A percentile compares a stretch with the other conserved stretches of the same genome.
Evolutionary conservation across 768 basidiomycete species (phyloP).

Genomic region (Saitozyma sp.): DNA sequence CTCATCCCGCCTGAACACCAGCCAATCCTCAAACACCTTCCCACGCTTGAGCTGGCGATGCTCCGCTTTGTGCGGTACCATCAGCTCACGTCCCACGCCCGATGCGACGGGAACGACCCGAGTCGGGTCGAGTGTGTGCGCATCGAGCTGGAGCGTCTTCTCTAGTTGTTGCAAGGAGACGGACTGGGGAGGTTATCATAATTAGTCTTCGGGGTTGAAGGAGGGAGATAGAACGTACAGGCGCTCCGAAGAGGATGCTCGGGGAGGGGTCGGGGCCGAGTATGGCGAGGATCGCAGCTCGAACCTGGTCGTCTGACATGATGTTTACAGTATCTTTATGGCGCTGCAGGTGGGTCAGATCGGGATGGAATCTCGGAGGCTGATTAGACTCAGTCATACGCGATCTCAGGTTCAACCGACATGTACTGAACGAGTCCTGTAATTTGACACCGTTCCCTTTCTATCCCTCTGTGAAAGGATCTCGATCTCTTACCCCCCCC

Average conservation of each 20-base stretch:
- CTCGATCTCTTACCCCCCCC: background rate
- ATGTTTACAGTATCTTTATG: too few species aligned
- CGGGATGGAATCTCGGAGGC: too few species aligned
- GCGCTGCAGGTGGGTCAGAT: too few species aligned
- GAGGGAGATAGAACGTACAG: conserved; percentile 15
- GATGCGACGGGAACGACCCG: background rate
- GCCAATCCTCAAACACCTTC: conserved; percentile 11
- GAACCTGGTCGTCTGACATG: too few species aligned
- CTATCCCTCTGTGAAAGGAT: too few species aligned
- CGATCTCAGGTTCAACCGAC: too few species aligned
- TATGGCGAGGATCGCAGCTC: conserved; percentile 9
- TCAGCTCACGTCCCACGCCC: too few species aligned
- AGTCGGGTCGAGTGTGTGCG: background rate
- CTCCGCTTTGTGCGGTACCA: background rate
- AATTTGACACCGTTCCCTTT: too few species aligned
- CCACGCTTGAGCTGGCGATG: conserved; percentile 1
- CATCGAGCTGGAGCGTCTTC: background rate
- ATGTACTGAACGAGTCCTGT: too few species aligned
- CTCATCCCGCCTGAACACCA: conserved; percentile 6
- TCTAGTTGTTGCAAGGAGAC: conserved; percentile 12
- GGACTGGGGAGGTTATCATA: conserved; percentile 1
- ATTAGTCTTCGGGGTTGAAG: background rate
- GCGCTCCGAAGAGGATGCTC: conserved; percentile 23
- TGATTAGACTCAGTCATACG: too few species aligned
- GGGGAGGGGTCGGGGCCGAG: conserved; percentile 18